Percentiles rank a stretch among this genome's conserved stretches.
Conservation (phyloP, 768 basidiomycete species). For the Chlorophyllum brunneum region DNA sequence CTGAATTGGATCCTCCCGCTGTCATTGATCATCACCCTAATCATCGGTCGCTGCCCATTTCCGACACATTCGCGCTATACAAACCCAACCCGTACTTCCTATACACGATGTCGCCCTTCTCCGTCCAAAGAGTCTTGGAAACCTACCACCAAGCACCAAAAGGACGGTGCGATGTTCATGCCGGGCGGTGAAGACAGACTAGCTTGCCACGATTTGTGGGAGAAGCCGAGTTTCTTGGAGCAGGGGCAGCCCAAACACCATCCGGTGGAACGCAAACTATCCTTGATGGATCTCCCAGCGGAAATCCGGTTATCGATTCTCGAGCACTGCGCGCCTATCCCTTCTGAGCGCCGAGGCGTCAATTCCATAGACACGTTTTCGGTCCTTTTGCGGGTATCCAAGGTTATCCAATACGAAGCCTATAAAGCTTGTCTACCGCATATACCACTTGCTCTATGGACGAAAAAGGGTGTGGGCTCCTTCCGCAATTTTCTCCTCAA, state of each 20-base stretch:
- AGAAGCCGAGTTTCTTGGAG: not conserved
- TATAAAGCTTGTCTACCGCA: constrained; percentile 30
- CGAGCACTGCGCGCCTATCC: constrained; percentile 19
- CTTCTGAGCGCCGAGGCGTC: constrained; percentile 4
- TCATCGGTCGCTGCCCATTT: not conserved
- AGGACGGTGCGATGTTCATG: not conserved
- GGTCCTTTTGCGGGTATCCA: constrained; percentile 31
- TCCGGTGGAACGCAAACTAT: not conserved
- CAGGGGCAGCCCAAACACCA: not conserved
- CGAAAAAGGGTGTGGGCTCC: constrained; percentile 26
- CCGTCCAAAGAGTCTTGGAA: not conserved
- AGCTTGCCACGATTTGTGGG: not conserved
- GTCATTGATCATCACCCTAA: not conserved
- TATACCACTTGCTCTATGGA: constrained; percentile 29
- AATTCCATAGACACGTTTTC: constrained; percentile 27
- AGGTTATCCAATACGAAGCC: constrained; percentile 24
- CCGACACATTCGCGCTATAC: not conserved
- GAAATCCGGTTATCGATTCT: constrained; percentile 30
- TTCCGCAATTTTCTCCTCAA: constrained; percentile 23
- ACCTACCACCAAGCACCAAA: not conserved
- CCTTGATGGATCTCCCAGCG: constrained; percentile 26
- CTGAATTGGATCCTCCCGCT: constrained; percentile 4
- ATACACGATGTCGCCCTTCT: not conserved
- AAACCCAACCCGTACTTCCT: not conserved
- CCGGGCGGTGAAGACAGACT: not conserved